These are phyloP conservation scores for Giardia muris DNA, from an alignment of 208 protist genomes.

Conservation along the genomic window DNA sequence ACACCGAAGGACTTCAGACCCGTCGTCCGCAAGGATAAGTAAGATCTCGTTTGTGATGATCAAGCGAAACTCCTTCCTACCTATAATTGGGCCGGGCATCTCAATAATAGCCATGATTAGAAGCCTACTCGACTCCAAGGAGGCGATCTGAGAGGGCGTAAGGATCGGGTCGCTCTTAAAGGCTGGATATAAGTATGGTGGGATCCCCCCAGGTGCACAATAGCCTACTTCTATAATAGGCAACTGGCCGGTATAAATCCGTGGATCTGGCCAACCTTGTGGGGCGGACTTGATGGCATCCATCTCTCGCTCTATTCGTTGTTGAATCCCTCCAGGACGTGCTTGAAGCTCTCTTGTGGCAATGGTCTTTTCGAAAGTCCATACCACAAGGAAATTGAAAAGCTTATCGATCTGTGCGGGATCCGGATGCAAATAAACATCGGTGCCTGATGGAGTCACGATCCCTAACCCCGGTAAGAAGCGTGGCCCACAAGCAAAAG, in stretches of 20 bases:
- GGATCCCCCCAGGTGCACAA: background rate
- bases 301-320: constrained; percentile 1
- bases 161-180: background rate
- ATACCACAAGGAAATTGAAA: background rate
- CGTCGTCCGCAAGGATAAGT: background rate
- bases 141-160: background rate
- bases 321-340: background rate
- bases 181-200: background rate
- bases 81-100: background rate
- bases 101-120: background rate
- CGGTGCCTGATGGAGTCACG: background rate
- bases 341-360: background rate
- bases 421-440: background rate
- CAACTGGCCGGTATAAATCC: background rate
- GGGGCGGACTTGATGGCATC: background rate
- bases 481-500: background rate
- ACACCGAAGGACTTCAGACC: background rate
- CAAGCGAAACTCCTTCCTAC: background rate
- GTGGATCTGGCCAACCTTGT: background rate
- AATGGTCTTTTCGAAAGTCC: background rate
- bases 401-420: background rate
- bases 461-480: background rate
- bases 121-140: background rate
- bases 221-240: background rate
- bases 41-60: background rate